A percentile compares a stretch with the other conserved stretches of the same genome.
These are phyloP conservation scores for Desmodesmus armatus DNA, from an alignment of 139 green algal genomes.

Conservation along the genomic window DNA sequence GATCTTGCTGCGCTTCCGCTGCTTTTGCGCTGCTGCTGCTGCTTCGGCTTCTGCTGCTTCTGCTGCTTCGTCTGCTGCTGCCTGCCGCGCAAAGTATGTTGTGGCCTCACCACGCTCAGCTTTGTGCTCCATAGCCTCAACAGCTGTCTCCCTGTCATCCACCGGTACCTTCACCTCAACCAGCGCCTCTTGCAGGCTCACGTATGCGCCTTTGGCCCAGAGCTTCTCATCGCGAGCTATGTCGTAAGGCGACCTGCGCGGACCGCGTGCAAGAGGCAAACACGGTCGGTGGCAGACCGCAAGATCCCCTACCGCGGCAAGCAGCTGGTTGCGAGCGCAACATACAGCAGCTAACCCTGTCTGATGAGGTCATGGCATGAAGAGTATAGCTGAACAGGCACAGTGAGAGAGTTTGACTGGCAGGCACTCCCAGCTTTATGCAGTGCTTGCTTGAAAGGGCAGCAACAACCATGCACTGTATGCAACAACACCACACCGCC, in stretches of 20 bases:
- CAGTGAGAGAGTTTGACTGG: not conserved
- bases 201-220: not conserved
- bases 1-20: not conserved
- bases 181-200: not conserved
- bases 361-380: not conserved
- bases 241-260: slow-evolving; percentile 32
- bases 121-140: not conserved
- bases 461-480: too few species aligned
- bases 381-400: not conserved
- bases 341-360: not conserved
- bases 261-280: not conserved
- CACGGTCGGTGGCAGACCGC: not conserved
- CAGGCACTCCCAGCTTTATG: not conserved
- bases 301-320: not conserved
- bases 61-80: not conserved
- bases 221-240: not conserved
- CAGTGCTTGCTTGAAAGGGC: too few species aligned
- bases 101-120: not conserved
- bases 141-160: not conserved
- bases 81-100: not conserved
- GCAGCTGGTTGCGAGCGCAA: not conserved
- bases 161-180: not conserved
- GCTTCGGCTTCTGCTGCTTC: not conserved
- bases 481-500: too few species aligned
- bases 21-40: not conserved